These are phyloP conservation scores for Eucalyptus marginata DNA, from an alignment of 345 rosid species.

Conservation along the genomic window DNA sequence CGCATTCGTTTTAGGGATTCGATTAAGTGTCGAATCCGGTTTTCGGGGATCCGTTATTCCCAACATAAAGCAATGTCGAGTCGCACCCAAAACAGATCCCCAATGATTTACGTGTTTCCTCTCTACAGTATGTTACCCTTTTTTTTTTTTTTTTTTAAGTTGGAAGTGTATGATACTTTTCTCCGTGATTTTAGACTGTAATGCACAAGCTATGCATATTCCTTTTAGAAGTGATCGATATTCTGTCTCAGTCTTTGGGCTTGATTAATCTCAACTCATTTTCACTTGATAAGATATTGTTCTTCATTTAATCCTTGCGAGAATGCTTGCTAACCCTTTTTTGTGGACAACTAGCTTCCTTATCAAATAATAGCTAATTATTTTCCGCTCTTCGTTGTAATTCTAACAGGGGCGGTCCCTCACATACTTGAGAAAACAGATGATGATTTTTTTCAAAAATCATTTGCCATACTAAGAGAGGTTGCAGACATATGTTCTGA, in stretches of 20 bases:
- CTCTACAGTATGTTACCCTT: background rate
- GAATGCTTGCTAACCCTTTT: background rate
- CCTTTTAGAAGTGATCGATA: too few species aligned
- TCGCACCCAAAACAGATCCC: background rate
- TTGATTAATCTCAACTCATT: background rate
- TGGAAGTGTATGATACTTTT: too few species aligned
- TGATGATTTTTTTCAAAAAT: conserved; percentile 45
- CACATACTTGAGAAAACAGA: conserved; percentile 46
- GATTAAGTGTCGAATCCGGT: too few species aligned
- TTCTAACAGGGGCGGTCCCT: conserved; percentile 61
- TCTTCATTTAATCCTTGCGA: background rate
- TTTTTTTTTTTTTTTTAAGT: too few species aligned
- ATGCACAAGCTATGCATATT: too few species aligned
- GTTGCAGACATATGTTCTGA: conserved; percentile 35
- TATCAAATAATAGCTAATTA: background rate
- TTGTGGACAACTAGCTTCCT: background rate
- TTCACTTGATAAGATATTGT: background rate
- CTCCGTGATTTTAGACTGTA: too few species aligned
- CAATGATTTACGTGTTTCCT: background rate
- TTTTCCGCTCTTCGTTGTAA: background rate
- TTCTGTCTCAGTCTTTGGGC: background rate
- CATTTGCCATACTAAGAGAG: conserved; percentile 19
- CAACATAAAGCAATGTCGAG: background rate
- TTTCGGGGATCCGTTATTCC: too few species aligned
- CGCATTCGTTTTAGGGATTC: too few species aligned